Conservation (phyloP, 495 filamentous ascomycete species). For the Pseudotulostoma volvatum region DNA sequence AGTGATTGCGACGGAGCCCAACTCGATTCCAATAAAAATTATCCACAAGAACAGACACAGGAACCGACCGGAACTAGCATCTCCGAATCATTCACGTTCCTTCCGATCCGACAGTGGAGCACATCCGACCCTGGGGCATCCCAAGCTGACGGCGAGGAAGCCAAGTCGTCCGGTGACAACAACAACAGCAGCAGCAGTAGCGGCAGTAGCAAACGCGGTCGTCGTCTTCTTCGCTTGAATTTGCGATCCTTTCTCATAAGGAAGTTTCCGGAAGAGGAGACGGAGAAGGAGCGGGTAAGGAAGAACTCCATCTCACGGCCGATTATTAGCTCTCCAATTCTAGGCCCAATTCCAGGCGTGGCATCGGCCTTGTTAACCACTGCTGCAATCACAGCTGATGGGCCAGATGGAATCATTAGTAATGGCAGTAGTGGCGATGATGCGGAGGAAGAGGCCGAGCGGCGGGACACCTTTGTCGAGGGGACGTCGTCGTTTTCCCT, state of each 20-base stretch:
- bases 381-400: constrained; percentile 7
- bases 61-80: constrained; percentile 2
- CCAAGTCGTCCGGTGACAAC: neutral
- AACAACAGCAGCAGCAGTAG: neutral
- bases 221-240: constrained; percentile 10
- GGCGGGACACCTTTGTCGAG: constrained; percentile 32
- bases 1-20: neutral
- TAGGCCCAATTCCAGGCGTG: too few species aligned
- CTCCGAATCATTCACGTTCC: neutral
- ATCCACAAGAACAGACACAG: too few species aligned
- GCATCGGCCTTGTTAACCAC: constrained; percentile 10
- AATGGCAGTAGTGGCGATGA: constrained; percentile 2
- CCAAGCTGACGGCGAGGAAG: too few species aligned
- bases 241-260: constrained; percentile 1
- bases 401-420: neutral
- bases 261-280: constrained; percentile 2
- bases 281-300: neutral
- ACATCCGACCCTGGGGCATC: too few species aligned
- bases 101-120: constrained; percentile 3
- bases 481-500: constrained; percentile 29
- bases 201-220: constrained; percentile 7
- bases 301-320: too few species aligned
- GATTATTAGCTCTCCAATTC: too few species aligned
- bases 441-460: constrained; percentile 23
- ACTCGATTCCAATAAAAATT: too few species aligned